Conservation (phyloP, 2,329 filamentous ascomycete species). For the Bimuria novae-zelandiae region DNA sequence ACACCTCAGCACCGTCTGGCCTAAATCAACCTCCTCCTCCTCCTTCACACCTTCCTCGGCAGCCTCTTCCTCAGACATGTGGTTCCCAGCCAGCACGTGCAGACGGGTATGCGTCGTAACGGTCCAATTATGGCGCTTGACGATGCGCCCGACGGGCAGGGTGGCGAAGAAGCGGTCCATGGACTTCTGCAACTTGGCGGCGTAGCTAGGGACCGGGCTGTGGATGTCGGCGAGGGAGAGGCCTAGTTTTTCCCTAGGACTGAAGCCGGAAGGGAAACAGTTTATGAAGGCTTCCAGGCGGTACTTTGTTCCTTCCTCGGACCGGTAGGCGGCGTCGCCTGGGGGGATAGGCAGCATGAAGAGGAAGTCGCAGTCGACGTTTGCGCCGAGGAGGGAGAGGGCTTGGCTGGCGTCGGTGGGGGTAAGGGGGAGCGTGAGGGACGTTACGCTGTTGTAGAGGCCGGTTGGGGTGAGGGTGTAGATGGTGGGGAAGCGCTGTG, state of each 20-base stretch:
- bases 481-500: constrained; percentile 57
- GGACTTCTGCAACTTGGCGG: constrained; percentile 58
- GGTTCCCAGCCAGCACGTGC: constrained; percentile 49
- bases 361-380: constrained; percentile 65
- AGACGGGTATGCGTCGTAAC: constrained; percentile 50
- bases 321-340: constrained; percentile 21
- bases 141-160: constrained; percentile 58
- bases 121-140: constrained; percentile 61
- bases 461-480: constrained; percentile 27
- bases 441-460: constrained; percentile 54
- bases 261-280: constrained; percentile 64
- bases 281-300: constrained; percentile 60
- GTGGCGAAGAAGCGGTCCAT: constrained; percentile 67
- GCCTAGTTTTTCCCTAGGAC: constrained; percentile 59
- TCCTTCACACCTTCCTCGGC: constrained; percentile 20
- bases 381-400: constrained; percentile 55
- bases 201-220: constrained; percentile 62
- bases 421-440: constrained; percentile 48
- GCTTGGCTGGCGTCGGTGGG: constrained; percentile 44
- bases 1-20: constrained; percentile 55
- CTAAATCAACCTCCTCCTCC: constrained; percentile 47
- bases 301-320: constrained; percentile 47
- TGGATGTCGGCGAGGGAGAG: constrained; percentile 61
- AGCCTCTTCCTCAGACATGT: constrained; percentile 47
- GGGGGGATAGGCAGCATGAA: constrained; percentile 55